phyloP scores from a whole-genome alignment of 2,329 filamentous ascomycete species.

The Sphaerulina musiva region DNA sequence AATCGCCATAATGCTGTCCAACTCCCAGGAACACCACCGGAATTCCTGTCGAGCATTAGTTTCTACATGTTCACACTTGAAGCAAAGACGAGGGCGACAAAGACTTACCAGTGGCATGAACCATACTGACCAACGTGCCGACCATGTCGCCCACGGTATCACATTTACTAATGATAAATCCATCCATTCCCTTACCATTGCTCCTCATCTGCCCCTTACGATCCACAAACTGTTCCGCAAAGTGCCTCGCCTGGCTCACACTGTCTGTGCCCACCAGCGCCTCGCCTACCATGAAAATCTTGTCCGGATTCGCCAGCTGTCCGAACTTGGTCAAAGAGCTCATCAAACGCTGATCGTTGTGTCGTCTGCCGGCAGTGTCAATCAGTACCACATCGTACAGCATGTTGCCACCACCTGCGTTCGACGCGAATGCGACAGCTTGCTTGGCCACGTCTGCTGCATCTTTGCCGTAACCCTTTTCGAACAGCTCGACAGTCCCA shows the following conservation, averaged over 20 bases:
- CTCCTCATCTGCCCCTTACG: constrained; percentile 32
- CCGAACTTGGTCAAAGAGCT: constrained; percentile 94
- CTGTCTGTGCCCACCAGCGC: constrained; percentile 93
- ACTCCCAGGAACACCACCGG: constrained; percentile 87
- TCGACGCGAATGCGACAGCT: constrained; percentile 72
- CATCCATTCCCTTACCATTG: constrained; percentile 71
- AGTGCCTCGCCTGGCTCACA: constrained; percentile 91
- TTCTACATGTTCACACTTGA: neutral
- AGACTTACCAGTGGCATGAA: constrained; percentile 66
- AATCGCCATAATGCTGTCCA: constrained; percentile 61
- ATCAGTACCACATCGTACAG: constrained; percentile 88
- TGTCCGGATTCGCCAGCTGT: constrained; percentile 91
- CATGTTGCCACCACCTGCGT: constrained; percentile 42
- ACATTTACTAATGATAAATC: constrained; percentile 97
- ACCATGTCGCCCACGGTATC: constrained; percentile 99
- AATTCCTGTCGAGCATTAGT: constrained; percentile 48
- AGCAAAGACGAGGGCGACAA: constrained; percentile 31
- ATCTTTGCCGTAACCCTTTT: constrained; percentile 97
- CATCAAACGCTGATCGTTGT: constrained; percentile 96
- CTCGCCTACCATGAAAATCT: constrained; percentile 95
- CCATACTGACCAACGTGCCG: constrained; percentile 88
- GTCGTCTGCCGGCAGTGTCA: constrained; percentile 87
- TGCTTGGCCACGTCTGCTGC: constrained; percentile 93
- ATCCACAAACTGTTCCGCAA: constrained; percentile 73
- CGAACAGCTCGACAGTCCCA: constrained; percentile 81